Evolutionary conservation across 2,329 filamentous ascomycete genomes (phyloP).

Genomic region (Cladophialophora carrionii): DNA sequence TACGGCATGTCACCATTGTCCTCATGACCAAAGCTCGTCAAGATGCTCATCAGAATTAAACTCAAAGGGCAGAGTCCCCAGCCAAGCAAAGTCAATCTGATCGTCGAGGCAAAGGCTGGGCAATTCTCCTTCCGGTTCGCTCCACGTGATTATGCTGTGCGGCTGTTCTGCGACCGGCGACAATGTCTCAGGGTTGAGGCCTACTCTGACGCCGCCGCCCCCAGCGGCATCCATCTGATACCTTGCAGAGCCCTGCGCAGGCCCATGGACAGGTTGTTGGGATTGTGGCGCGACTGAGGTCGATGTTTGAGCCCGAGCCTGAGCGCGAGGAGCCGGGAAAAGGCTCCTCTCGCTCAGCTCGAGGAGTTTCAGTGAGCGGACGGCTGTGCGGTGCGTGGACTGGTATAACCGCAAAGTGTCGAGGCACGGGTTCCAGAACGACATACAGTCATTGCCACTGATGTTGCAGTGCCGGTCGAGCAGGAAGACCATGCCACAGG

Average conservation of each 20-base stretch:
- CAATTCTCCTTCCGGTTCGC: background rate
- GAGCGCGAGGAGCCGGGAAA: background rate
- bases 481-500: constrained; percentile 10
- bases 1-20: too few relatives aligned
- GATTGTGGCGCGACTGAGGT: background rate
- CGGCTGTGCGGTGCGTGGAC: constrained; percentile 1
- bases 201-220: background rate
- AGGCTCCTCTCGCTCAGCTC: constrained; percentile 1
- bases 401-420: background rate
- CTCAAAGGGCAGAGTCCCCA: constrained; percentile 5
- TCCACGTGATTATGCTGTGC: background rate
- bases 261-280: background rate
- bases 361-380: constrained; percentile 1
- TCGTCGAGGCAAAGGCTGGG: constrained; percentile 3
- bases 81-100: constrained; percentile 10
- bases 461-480: constrained; percentile 1
- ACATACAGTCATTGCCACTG: background rate
- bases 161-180: background rate
- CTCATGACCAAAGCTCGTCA: background rate
- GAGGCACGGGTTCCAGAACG: constrained; percentile 1
- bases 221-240: background rate
- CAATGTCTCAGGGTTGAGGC: background rate
- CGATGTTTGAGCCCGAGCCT: background rate
- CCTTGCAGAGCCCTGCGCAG: too few relatives aligned
- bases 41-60: background rate